Conservation (phyloP, 257 asterid genomes). For the Echium plantagineum region DNA sequence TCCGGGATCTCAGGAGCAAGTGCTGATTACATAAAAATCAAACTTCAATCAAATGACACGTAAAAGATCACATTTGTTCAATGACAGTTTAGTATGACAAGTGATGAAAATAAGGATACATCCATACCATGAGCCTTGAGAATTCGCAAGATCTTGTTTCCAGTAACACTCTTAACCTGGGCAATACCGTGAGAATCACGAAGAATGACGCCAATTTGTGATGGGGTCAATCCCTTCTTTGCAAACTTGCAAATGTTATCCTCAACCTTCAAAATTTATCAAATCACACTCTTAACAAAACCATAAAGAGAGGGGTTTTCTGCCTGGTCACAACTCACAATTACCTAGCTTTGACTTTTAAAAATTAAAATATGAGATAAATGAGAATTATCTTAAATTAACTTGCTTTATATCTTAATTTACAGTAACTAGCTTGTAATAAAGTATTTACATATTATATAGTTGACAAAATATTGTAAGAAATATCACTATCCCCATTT, state of each 20-base stretch:
- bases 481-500: too few species aligned
- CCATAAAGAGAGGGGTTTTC: too few species aligned
- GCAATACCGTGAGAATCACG: slow-evolving; percentile 5
- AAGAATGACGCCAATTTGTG: slow-evolving; percentile 3
- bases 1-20: slow-evolving; percentile 91
- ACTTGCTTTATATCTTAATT: too few species aligned
- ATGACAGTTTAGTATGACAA: too few species aligned
- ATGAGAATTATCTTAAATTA: too few species aligned
- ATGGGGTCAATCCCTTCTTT: slow-evolving; percentile 11
- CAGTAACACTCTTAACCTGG: slow-evolving; percentile 5
- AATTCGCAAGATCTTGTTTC: slow-evolving; percentile 48
- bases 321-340: too few species aligned
- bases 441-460: too few species aligned
- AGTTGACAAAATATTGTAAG: too few species aligned
- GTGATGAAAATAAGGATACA: not conserved
- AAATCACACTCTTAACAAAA: not conserved
- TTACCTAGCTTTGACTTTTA: too few species aligned
- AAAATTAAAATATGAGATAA: too few species aligned
- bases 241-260: slow-evolving; percentile 5
- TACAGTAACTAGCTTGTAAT: too few species aligned
- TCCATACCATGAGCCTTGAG: slow-evolving; percentile 75
- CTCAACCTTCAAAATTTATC: not conserved
- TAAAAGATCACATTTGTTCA: not conserved
- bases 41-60: not conserved
- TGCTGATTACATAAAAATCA: slow-evolving; percentile 18